Evolutionary conservation across 768 basidiomycete species (phyloP).

Genomic region (Pleurotus salmoneostramineus): DNA sequence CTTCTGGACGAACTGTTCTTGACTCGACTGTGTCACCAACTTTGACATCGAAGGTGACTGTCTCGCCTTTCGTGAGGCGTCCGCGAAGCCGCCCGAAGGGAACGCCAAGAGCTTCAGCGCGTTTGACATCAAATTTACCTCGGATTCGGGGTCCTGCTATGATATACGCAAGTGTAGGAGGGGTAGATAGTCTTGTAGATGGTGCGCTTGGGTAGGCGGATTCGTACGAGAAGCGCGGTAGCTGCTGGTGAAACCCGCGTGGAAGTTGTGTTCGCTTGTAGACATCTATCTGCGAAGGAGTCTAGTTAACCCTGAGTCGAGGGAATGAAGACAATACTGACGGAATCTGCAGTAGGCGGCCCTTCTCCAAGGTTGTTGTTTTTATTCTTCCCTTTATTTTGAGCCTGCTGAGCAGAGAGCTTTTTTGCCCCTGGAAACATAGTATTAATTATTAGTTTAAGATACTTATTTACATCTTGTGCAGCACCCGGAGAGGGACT

Average conservation of each 20-base stretch:
- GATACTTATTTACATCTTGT: slow-evolving; percentile 51
- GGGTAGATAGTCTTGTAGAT: slow-evolving; percentile 11
- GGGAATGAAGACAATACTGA: slow-evolving; percentile 4
- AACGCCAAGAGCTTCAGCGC: slow-evolving; percentile 63
- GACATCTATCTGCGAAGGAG: slow-evolving; percentile 20
- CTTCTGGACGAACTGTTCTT: slow-evolving; percentile 55
- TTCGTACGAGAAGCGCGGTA: slow-evolving; percentile 28
- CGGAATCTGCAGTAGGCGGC: not conserved
- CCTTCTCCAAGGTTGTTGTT: not conserved
- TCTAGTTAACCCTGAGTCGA: not conserved
- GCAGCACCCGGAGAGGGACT: slow-evolving; percentile 34
- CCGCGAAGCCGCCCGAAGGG: slow-evolving; percentile 55
- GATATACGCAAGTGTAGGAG: slow-evolving; percentile 44
- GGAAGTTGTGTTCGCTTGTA: slow-evolving; percentile 24
- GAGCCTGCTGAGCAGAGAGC: slow-evolving; percentile 11
- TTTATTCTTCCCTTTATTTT: slow-evolving; percentile 11
- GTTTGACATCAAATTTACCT: slow-evolving; percentile 69
- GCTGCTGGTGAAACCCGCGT: slow-evolving; percentile 29
- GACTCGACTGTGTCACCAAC: slow-evolving; percentile 34
- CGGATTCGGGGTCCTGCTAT: slow-evolving; percentile 49
- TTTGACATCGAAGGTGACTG: slow-evolving; percentile 51
- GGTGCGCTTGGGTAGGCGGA: slow-evolving; percentile 11
- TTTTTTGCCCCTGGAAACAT: slow-evolving; percentile 56
- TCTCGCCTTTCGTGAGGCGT: slow-evolving; percentile 59
- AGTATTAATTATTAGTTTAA: slow-evolving; percentile 41